These are phyloP conservation scores for Neurospora intermedia DNA, from an alignment of 495 filamentous ascomycete species.

Conservation along the genomic window DNA sequence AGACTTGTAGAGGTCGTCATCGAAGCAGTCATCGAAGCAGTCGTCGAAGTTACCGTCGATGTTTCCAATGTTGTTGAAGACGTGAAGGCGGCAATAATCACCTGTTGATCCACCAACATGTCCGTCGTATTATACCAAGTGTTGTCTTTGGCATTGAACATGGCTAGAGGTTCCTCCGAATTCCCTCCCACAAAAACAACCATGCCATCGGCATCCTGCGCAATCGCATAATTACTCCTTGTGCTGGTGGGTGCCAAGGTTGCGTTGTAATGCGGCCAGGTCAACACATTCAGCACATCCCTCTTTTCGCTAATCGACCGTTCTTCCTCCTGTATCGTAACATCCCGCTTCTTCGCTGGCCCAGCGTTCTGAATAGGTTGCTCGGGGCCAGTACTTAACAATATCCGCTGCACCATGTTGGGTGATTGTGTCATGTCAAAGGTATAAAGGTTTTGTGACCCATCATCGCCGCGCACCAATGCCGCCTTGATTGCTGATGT, in stretches of 20 bases:
- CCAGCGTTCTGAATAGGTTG: slow-evolving; percentile 32
- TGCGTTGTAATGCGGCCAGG: slow-evolving; percentile 71
- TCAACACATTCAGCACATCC: slow-evolving; percentile 33
- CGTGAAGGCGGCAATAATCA: slow-evolving; percentile 22
- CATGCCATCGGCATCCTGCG: slow-evolving; percentile 43
- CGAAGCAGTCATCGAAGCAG: slow-evolving; percentile 6
- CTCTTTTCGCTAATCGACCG: slow-evolving; percentile 20
- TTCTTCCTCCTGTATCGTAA: slow-evolving; percentile 17
- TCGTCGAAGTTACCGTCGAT: slow-evolving; percentile 29
- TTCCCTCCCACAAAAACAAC: slow-evolving; percentile 73
- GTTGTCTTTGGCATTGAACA: slow-evolving; percentile 75
- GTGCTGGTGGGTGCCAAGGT: slow-evolving; percentile 54
- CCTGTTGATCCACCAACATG: slow-evolving; percentile 42
- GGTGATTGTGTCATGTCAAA: slow-evolving; percentile 71
- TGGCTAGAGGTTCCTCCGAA: slow-evolving; percentile 50
- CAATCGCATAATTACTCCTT: slow-evolving; percentile 36
- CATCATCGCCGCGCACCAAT: slow-evolving; percentile 60
- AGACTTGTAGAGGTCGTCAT: slow-evolving; percentile 4
- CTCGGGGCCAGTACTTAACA: slow-evolving; percentile 38
- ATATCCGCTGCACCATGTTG: slow-evolving; percentile 60
- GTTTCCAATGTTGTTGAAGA: slow-evolving; percentile 29
- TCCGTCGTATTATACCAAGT: slow-evolving; percentile 68
- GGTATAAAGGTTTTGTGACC: slow-evolving; percentile 69
- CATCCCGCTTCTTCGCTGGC: slow-evolving; percentile 16
- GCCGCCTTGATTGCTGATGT: slow-evolving; percentile 42